A percentile compares a stretch with the other conserved stretches of the same genome.
These are phyloP conservation scores for Brassica hybrid DNA, from an alignment of 441 rosid genomes.

Conservation along the genomic window DNA sequence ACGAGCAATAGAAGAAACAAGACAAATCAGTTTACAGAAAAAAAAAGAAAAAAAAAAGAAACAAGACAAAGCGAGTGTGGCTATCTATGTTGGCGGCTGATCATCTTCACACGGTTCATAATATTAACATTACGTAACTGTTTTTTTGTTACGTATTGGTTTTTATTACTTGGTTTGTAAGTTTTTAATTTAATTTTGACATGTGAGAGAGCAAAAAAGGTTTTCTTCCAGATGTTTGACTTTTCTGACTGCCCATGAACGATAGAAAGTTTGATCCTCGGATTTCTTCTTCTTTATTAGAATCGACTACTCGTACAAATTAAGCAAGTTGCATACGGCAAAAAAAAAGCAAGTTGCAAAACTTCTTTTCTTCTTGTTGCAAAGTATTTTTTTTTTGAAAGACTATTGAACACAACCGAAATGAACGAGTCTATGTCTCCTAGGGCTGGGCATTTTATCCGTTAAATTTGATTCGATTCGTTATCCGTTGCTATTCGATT, in stretches of 20 bases:
- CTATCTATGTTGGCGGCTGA: conserved; percentile 41
- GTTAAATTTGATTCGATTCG: no score
- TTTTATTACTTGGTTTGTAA: neutral
- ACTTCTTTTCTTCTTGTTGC: conserved; percentile 10
- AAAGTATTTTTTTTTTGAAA: neutral
- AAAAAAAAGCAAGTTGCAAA: conserved; percentile 10
- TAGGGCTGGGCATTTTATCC: no score
- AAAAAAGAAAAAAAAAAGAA: neutral
- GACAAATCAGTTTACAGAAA: conserved; percentile 10
- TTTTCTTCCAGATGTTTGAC: conserved; percentile 35
- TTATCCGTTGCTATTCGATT: no score
- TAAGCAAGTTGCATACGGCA: conserved; percentile 16
- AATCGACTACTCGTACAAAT: neutral
- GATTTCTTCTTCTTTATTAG: neutral
- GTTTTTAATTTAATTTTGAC: conserved; percentile 8
- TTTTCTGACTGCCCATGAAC: conserved; percentile 23
- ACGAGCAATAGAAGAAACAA: neutral
- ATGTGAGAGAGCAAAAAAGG: conserved; percentile 2
- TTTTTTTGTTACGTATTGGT: conserved; percentile 13
- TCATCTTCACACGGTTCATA: conserved; percentile 45
- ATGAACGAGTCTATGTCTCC: conserved; percentile 4
- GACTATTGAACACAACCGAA: neutral
- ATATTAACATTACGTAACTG: conserved; percentile 34
- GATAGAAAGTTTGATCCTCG: neutral
- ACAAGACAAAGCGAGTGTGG: conserved; percentile 39